Evolutionary conservation across 768 basidiomycete species (phyloP), one percentile per base, ranked within the genome.

Genomic region (Butyriboletus loyo): DNA sequence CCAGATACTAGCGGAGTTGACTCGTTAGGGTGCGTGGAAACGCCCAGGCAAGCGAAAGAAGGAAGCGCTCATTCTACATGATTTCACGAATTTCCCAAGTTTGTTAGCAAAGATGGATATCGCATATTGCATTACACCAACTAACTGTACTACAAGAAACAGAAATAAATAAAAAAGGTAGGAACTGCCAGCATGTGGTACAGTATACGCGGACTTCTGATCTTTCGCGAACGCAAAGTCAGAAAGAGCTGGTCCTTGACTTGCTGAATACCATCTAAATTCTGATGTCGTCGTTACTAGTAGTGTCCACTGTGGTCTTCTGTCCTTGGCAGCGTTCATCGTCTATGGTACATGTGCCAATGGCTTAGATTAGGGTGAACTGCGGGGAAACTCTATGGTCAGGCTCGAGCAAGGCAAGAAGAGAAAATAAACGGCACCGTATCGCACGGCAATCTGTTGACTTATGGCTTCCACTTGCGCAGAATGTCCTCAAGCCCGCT

Each of bases 401-500:
- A 65, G 49, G 39, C 32, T 21, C 24, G 40, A 17, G 48, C 19
- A 25, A 25, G 22, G 35, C 36, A 34, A n/a, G 17, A 14, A 3
- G 32, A 48, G 37, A 34, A 28, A 21, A 21, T 6, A 22, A 32
- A 31, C 15, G 8, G 30, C 36, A 57, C 52, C 43, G 6, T 28
- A 32, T 14, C 6, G 17, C 7, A 24, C 15, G 19, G 21, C 8
- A 22, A 14, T 44, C 14, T 32, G 4, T 27, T 14, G 32, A 13
- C 11, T 55, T 22, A 70, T 49, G 38, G 21, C 43, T 55, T 66
- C 66, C 64, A 62, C 49, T 47, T 52, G 43, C 56, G 54, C 34
- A 70, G 46, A 9, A 66, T 39, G 13, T 58, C 62, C 47, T 66
- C 64, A 25, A 66, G 63, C 15, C 58, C 61, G 31, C 48, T 48